A percentile compares a stretch with the other conserved stretches of the same genome.
These are phyloP conservation scores for Ophiocytium majus DNA, from an alignment of 352 stramenopile species.

Conservation along the genomic window DNA sequence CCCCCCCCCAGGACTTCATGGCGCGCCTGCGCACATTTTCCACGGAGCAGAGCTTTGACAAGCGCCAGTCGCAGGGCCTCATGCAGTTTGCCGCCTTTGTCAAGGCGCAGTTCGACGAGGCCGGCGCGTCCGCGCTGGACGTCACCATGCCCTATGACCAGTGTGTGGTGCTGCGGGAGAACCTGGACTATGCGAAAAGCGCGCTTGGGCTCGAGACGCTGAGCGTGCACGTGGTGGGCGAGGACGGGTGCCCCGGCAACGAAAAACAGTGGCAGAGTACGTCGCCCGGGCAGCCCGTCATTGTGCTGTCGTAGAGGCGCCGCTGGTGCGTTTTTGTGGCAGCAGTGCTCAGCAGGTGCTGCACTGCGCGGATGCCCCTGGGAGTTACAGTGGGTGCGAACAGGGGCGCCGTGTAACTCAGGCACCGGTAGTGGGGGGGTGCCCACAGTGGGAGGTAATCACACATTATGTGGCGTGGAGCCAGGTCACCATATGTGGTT, in stretches of 20 bases:
- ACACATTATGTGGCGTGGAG: too few relatives aligned
- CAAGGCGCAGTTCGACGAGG: slow-evolving; percentile 49
- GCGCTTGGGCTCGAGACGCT: slow-evolving; percentile 36
- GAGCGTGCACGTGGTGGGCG: slow-evolving; percentile 25
- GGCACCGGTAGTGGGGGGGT: too few relatives aligned
- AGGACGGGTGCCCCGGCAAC: slow-evolving; percentile 27
- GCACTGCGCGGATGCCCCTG: too few relatives aligned
- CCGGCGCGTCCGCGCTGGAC: slow-evolving; percentile 41
- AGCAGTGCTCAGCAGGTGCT: not conserved
- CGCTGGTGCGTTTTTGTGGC: not conserved
- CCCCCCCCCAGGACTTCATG: not conserved
- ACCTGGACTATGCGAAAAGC: slow-evolving; percentile 37
- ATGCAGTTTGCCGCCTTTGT: slow-evolving; percentile 58
- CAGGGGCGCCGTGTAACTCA: too few relatives aligned
- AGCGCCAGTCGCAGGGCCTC: slow-evolving; percentile 43
- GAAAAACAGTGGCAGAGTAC: slow-evolving; percentile 31
- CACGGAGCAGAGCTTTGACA: slow-evolving; percentile 38
- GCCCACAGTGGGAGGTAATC: too few relatives aligned
- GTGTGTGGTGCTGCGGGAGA: slow-evolving; percentile 42
- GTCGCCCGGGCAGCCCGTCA: slow-evolving; percentile 1
- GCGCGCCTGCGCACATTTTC: slow-evolving; percentile 22
- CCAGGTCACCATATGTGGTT: too few relatives aligned
- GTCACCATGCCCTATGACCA: slow-evolving; percentile 53
- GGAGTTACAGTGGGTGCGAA: too few relatives aligned
- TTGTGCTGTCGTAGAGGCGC: not conserved